Evolutionary conservation across 192 early-diverging fungal species (phyloP), one percentile per base, ranked within the genome.

Genomic region (Thamnidium elegans): DNA sequence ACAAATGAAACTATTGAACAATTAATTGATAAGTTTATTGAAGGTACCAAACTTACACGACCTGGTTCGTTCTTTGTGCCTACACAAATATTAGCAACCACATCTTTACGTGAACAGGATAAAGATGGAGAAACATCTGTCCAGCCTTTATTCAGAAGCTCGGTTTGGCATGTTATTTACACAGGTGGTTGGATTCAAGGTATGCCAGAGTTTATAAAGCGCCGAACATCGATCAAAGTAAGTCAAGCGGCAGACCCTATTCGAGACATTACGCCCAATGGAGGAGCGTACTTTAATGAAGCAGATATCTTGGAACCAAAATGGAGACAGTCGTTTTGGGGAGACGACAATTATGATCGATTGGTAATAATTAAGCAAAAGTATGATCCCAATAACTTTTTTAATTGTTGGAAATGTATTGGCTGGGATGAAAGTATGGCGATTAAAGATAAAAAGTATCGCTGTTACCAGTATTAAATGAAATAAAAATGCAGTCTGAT

Each of bases 251-350:
- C 15, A 19, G 58, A 51, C 61, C 75, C 13, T 13, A 45, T 58
- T 36, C 64, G 32, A 74, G 63, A 23, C 45, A 23, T 21, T 26
- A 58, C 7, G 0, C 81, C 78, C 3, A 78, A 71, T n/a, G 52
- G 56, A 0, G 81, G 75, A 7, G 60, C 74, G 1, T 85, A 86
- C 50, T 31, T 66, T 20, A 84, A 77, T 50, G 82, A 86, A 45
- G 81, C 80, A 9, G 75, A 81, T 47, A 17, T 55, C 4, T 47
- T 64, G 10, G 74, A 84, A 44, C 66, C 69, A 4, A 58, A 79
- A 48, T 83, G 76, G 80, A 59, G 78, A 46, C 32, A 60, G 4
- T 50, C 55, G 1, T 85, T 80, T 60, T 86, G 70, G 50, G 84
- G 84, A 34, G 19, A 34, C 0, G 19, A 36, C 15, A 69, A 86